Evolutionary conservation across 179 eudicot genomes (phyloP).

Genomic region (Carnegiea gigantea): DNA sequence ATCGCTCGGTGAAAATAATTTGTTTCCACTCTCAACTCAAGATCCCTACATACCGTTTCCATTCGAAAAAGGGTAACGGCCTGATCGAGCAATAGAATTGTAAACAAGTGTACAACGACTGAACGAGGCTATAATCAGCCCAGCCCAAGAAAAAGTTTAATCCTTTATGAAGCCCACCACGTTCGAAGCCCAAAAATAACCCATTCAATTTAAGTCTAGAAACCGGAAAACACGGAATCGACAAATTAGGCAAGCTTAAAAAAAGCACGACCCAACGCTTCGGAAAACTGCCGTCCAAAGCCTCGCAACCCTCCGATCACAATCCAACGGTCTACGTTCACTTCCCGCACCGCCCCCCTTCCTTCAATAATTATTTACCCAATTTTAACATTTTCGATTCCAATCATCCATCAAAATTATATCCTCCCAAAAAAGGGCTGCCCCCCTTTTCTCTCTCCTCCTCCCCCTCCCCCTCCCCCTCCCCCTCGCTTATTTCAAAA

Average conservation of each 20-base stretch:
- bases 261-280: slow-evolving; percentile 4
- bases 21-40: no score
- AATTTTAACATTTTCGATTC: slow-evolving; percentile 17
- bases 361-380: slow-evolving; percentile 6
- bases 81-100: no score
- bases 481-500: not conserved
- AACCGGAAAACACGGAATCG: not conserved
- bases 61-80: no score
- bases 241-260: not conserved
- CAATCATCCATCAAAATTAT: not conserved
- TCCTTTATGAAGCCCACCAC: not conserved
- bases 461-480: not conserved
- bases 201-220: not conserved
- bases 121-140: no score
- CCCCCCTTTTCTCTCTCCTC: not conserved
- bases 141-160: not conserved
- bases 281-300: not conserved
- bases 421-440: not conserved
- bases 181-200: not conserved
- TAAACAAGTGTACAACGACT: no score
- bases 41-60: no score
- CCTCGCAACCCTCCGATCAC: slow-evolving; percentile 1
- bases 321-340: slow-evolving; percentile 20
- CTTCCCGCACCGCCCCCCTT: not conserved
- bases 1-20: no score